phyloP scores from a whole-genome alignment of 768 basidiomycete species.

The Mrakia gelida region DNA sequence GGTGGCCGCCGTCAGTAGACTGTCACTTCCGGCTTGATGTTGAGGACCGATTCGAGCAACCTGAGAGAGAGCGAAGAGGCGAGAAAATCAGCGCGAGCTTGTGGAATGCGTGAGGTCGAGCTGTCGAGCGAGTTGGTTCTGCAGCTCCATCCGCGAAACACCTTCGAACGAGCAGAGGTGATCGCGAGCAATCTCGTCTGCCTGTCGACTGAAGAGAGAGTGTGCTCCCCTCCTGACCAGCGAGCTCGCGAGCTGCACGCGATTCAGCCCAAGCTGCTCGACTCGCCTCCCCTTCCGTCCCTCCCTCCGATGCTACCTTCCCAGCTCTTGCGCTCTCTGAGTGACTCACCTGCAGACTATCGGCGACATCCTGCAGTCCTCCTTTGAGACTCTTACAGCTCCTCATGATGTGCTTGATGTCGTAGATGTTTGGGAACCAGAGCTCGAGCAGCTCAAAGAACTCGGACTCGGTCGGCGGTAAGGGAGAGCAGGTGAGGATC shows the following conservation, averaged over 20 bases:
- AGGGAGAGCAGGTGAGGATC: constrained; percentile 67
- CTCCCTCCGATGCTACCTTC: background rate
- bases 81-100: too few relatives aligned
- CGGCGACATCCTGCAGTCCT: constrained; percentile 87
- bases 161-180: too few relatives aligned
- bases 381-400: constrained; percentile 78
- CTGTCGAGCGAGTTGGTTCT: background rate
- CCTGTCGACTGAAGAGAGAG: too few relatives aligned
- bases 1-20: constrained; percentile 81
- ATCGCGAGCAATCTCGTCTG: too few relatives aligned
- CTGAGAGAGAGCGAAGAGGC: constrained; percentile 46
- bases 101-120: too few relatives aligned
- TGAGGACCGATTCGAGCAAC: constrained; percentile 82
- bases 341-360: constrained; percentile 73
- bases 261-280: background rate
- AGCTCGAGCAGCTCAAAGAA: constrained; percentile 81
- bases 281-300: background rate
- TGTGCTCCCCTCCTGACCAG: too few relatives aligned
- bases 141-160: too few relatives aligned
- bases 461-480: constrained; percentile 80
- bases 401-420: constrained; percentile 95
- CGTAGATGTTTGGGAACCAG: constrained; percentile 96
- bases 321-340: background rate
- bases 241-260: too few relatives aligned
- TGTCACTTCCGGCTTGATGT: constrained; percentile 97